Conservation (phyloP, 2,329 filamentous ascomycete species). For the Xylariaceae sp. region DNA sequence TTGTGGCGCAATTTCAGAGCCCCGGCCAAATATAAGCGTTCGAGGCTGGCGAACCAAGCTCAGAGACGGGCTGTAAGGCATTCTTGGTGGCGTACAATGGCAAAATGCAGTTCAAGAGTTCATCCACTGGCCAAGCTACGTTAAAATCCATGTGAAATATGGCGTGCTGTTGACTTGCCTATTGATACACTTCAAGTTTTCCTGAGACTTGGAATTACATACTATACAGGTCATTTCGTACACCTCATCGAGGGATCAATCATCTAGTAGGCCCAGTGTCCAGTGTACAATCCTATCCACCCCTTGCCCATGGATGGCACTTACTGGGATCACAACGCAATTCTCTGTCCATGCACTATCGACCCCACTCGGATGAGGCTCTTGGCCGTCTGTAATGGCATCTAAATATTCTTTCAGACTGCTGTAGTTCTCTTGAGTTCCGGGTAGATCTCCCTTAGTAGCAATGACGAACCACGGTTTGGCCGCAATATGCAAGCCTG, state of each 20-base stretch:
- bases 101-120: too few species aligned
- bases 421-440: conserved; percentile 78
- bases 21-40: neutral
- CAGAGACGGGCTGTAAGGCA: neutral
- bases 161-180: neutral
- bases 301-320: conserved; percentile 86
- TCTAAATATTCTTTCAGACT: conserved; percentile 73
- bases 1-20: too few species aligned
- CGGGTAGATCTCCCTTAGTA: conserved; percentile 85
- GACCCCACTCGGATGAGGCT: conserved; percentile 75
- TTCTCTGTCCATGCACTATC: conserved; percentile 62
- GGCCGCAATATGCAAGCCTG: conserved; percentile 75
- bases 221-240: neutral
- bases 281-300: conserved; percentile 76
- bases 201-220: neutral
- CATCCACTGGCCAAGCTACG: neutral
- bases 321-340: conserved; percentile 80
- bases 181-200: neutral
- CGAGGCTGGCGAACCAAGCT: neutral
- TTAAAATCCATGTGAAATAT: neutral
- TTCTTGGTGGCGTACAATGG: neutral
- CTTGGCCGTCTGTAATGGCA: conserved; percentile 64
- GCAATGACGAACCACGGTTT: conserved; percentile 98
- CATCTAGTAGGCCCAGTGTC: conserved; percentile 71
- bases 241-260: conserved; percentile 30